Conservation (phyloP, 345 rosid genomes). For the Camelina hispida region DNA sequence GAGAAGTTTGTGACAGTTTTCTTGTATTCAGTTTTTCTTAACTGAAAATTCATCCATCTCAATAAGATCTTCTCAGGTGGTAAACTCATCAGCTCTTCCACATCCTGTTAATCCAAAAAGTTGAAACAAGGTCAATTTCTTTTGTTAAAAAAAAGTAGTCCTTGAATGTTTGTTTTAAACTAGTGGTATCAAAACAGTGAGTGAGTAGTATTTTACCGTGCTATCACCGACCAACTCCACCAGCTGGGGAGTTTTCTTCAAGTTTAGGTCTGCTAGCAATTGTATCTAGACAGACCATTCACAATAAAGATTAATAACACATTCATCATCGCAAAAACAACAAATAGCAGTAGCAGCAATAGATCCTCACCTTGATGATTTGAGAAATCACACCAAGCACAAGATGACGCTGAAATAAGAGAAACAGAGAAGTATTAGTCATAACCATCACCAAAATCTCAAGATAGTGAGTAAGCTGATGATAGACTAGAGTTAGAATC, state of each 20-base stretch:
- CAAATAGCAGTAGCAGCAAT: background rate
- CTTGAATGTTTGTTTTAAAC: background rate
- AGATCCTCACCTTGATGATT: conserved; percentile 76
- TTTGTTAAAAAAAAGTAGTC: background rate
- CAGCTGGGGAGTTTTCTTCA: conserved; percentile 97
- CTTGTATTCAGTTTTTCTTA: conserved; percentile 79
- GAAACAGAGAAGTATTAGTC: conserved; percentile 25
- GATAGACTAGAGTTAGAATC: conserved; percentile 5
- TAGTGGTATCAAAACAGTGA: background rate
- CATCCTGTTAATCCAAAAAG: conserved; percentile 63
- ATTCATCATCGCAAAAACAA: background rate
- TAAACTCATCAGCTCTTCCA: conserved; percentile 97
- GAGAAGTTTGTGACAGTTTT: conserved; percentile 89
- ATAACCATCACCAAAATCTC: conserved; percentile 20
- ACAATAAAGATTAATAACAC: conserved; percentile 27
- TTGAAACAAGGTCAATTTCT: background rate
- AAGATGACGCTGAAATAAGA: conserved; percentile 86
- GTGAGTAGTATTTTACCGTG: conserved; percentile 51
- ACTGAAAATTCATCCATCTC: conserved; percentile 98
- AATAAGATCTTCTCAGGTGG: conserved; percentile 96
- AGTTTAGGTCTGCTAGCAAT: conserved; percentile 95
- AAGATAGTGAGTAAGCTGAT: background rate
- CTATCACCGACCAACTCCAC: conserved; percentile 90
- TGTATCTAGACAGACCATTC: conserved; percentile 66
- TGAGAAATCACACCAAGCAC: conserved; percentile 96